phyloP scores from a whole-genome alignment of 495 filamentous ascomycete genomes.

The Melanomma pulvis-pyrius region DNA sequence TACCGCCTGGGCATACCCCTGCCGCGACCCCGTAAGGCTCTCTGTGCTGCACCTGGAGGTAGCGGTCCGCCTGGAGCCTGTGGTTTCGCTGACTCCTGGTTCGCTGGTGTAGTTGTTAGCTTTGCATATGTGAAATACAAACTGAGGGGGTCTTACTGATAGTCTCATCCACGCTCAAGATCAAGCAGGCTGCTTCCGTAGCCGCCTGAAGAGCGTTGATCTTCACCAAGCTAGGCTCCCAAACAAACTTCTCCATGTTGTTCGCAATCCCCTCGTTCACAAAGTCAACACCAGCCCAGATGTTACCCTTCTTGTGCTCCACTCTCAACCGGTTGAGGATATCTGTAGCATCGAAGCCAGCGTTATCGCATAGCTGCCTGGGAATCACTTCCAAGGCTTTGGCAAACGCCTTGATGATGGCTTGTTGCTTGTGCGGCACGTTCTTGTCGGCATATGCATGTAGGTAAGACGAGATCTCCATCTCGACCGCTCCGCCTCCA shows the following conservation, averaged over 20 bases:
- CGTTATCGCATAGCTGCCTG: constrained; percentile 95
- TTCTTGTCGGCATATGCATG: constrained; percentile 90
- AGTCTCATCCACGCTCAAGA: constrained; percentile 94
- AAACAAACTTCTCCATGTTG: constrained; percentile 92
- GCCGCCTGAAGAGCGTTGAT: constrained; percentile 96
- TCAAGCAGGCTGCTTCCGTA: constrained; percentile 91
- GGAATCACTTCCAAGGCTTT: constrained; percentile 97
- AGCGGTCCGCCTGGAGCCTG: constrained; percentile 77
- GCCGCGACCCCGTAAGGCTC: constrained; percentile 72
- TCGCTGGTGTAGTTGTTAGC: constrained; percentile 51
- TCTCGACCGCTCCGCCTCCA: constrained; percentile 92
- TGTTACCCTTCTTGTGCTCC: constrained; percentile 86
- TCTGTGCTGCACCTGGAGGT: constrained; percentile 89
- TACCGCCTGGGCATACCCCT: constrained; percentile 89
- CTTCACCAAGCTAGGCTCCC: constrained; percentile 96
- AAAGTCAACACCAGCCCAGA: constrained; percentile 97
- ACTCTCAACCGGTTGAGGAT: constrained; percentile 93
- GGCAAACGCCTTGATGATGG: constrained; percentile 95
- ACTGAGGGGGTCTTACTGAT: constrained; percentile 63
- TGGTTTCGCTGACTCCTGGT: constrained; percentile 83
- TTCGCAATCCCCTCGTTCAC: constrained; percentile 85
- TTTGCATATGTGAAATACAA: not conserved
- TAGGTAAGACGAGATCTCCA: constrained; percentile 93
- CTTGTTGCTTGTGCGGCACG: constrained; percentile 91
- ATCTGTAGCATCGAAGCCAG: constrained; percentile 96